Evolutionary conservation across 345 rosid species (phyloP), one percentile per base, ranked within the genome.

Genomic region (Eucalyptus pauciflora): DNA sequence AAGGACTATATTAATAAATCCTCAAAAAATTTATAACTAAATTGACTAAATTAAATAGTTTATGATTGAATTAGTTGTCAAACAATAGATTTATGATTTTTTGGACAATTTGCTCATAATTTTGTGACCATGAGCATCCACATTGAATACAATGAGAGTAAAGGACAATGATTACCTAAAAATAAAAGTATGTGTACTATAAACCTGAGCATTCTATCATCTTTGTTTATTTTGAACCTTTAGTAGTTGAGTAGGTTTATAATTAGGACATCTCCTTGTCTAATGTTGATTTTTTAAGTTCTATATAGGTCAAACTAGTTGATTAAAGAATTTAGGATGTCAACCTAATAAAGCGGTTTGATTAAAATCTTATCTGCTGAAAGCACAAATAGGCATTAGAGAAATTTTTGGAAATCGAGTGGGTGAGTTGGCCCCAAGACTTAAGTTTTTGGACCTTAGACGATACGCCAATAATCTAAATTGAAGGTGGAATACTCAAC

Each of bases 31-130:
- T n/a, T 64, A 64, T 3, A 33, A 64, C 2, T 64, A 64, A 64
- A 14, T 64, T 1, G 3, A 31, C 3, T 14, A n/a, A 64, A n/a
- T 64, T n/a, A 2, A 64, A n/a, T n/a, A 2, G 0, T 64, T 64
- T 64, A 64, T 1, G 1, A 14, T 15, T n/a, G 8, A 64, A n/a
- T 64, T n/a, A 31, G 3, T 0, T 15, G 10, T 14, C 20, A 0
- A 64, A n/a, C 4, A n/a, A 64, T 64, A 64, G 11, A n/a, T 64
- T n/a, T 64, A 14, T 13, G 20, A n/a, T 2, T 64, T 64, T 64
- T 64, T n/a, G 5, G 18, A 64, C 5, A 64, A 64, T 14, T 64
- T 64, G 1, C 1, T n/a, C 3, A 64, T 64, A n/a, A 64, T 7
- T n/a, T n/a, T 64, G 10, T 64, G 20, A n/a, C 41, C 41, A n/a